Evolutionary conservation across 495 filamentous ascomycete species (phyloP), one percentile per base, ranked within the genome.

Genomic region (Hyaloscypha variabilis): DNA sequence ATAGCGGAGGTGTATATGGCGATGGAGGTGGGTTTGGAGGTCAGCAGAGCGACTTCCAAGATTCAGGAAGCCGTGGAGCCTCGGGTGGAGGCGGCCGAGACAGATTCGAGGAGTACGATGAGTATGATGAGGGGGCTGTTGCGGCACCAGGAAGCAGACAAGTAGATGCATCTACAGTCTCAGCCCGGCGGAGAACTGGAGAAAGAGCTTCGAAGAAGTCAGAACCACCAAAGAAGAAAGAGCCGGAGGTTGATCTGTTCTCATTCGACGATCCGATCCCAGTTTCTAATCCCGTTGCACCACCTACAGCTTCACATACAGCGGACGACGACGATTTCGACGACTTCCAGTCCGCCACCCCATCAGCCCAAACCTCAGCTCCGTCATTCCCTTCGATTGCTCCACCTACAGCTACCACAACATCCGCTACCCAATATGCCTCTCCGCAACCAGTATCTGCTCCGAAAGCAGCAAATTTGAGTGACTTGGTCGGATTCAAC

Each of bases 71-170:
- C 68, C 77, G 82, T 42, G 52, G 60, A 6, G 62, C 49, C 19
- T 34, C 55, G 3, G 57, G 58, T 30, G 66, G 59, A 3, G 62
- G 67, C 14, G 77, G 75, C 6, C 78, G 81, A 21, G 94, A 96
- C 65, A 88, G 87, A 60, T 99, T 97, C 68, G 94, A 98, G 60
- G 95, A 98, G 76, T 99, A 99, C 71, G 93, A 99, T 72, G 95
- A 99, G 76, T 92, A 89, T 67, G 94, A 98, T 64, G 94, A 97
- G 65, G 92, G 82, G 26, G 89, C 83, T 39, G 74, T 74, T 57
- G 77, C 76, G 21, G 73, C 80, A 19, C 71, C 71, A 75, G 75
- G 55, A 67, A 36, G 58, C 68, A 74, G 55, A 68, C 66, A 78
- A 72, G 68, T 76, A 24, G 75, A 79, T 25, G 67, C 77, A 49